phyloP scores from a whole-genome alignment of 495 filamentous ascomycete genomes.

The Trichodelitschia bisporula region DNA sequence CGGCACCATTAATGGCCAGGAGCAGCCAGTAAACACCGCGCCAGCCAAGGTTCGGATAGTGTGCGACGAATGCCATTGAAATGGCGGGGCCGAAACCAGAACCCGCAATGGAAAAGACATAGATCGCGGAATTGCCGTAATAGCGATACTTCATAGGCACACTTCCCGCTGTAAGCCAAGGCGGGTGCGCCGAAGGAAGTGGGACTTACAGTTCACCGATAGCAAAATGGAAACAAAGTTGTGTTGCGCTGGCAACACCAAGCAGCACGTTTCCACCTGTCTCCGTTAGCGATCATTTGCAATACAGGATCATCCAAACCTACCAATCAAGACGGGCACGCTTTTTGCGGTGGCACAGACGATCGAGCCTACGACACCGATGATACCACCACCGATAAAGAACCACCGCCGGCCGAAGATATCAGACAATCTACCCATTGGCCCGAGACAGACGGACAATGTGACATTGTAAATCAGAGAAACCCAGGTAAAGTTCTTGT shows the following conservation, averaged over 20 bases:
- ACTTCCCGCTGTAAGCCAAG: too few species aligned
- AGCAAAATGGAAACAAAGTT: conserved; percentile 4
- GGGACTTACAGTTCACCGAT: conserved; percentile 8
- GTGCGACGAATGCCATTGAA: conserved; percentile 5
- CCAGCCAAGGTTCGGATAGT: conserved; percentile 6
- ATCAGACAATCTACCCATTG: conserved; percentile 14
- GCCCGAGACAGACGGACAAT: conserved; percentile 8
- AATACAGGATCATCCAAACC: too few species aligned
- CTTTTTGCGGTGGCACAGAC: conserved; percentile 11
- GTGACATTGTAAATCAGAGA: conserved; percentile 8
- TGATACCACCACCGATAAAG: conserved; percentile 10
- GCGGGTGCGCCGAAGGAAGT: too few species aligned
- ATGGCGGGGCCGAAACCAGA: conserved; percentile 6
- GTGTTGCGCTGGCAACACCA: conserved; percentile 6
- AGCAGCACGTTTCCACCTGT: conserved; percentile 11
- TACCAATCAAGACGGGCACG: conserved; percentile 10
- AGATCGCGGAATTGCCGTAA: conserved; percentile 3
- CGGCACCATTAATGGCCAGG: conserved; percentile 8
- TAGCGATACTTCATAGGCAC: conserved; percentile 7
- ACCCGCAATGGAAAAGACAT: conserved; percentile 3
- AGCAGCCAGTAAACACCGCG: conserved; percentile 8
- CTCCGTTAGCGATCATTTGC: too few species aligned
- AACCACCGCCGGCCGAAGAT: conserved; percentile 16
- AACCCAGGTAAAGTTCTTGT: conserved; percentile 11
- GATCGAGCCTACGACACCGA: conserved; percentile 12